Percentiles rank a stretch among this genome's conserved stretches.
These are phyloP conservation scores for Borealophlyctis nickersoniae DNA, from an alignment of 192 early-diverging fungal species.

Conservation along the genomic window DNA sequence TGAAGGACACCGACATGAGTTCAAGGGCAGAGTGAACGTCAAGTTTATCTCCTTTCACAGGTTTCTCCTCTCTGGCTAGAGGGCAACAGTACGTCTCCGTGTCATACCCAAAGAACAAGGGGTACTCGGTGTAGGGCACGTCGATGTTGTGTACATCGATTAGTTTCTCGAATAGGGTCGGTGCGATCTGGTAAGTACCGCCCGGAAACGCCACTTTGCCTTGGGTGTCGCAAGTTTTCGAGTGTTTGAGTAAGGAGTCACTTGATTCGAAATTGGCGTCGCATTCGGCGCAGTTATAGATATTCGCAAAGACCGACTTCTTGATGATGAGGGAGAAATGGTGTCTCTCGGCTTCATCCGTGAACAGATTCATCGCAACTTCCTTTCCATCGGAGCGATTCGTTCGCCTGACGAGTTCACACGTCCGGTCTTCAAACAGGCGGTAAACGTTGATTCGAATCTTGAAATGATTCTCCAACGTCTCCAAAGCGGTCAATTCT, in stretches of 20 bases:
- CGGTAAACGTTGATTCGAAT: conserved; percentile 1
- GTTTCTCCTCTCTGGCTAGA: too few species aligned
- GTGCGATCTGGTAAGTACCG: too few species aligned
- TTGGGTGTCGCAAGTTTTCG: too few species aligned
- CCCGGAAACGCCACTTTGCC: too few species aligned
- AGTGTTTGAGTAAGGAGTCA: too few species aligned
- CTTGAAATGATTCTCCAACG: background rate
- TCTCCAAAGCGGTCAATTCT: background rate
- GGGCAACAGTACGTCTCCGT: background rate
- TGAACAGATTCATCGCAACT: too few species aligned
- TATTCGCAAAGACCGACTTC: too few species aligned
- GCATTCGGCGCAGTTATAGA: too few species aligned
- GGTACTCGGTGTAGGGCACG: conserved; percentile 5
- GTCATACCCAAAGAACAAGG: conserved; percentile 3
- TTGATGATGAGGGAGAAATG: conserved; percentile 1
- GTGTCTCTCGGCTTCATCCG: background rate
- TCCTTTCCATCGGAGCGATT: background rate
- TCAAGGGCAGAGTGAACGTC: background rate
- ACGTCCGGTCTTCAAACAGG: background rate
- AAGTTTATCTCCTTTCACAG: conserved; percentile 3
- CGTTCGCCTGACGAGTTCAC: background rate
- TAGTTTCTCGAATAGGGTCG: too few species aligned
- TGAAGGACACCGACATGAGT: conserved; percentile 8
- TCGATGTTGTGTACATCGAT: background rate
- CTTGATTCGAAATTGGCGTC: too few species aligned